Evolutionary conservation across 345 rosid genomes (phyloP), one percentile per base, ranked within the genome.

Genomic region (Mercurialis annua): DNA sequence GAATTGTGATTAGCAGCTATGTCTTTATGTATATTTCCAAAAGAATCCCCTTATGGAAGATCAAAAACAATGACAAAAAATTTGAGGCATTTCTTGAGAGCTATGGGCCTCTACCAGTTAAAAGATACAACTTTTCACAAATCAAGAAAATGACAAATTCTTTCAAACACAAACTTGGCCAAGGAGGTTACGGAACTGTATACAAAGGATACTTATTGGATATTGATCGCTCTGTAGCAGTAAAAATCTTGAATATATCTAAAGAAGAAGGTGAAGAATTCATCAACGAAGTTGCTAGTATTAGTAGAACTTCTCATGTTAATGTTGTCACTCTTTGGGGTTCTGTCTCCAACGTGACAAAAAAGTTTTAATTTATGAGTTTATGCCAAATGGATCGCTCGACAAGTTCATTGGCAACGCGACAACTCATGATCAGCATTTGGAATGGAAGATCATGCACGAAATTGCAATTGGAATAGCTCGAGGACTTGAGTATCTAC

Each of bases 281-380:
- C n/a, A n/a, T n/a, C n/a, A n/a, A n/a, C n/a, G n/a, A n/a, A n/a
- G n/a, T n/a, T n/a, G n/a, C n/a, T n/a, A n/a, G n/a, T n/a, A n/a
- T n/a, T n/a, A n/a, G n/a, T n/a, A 65, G 50, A 65, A 65, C 69
- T 24, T 65, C 69, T 27, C 69, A 65, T 65, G 60, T 38, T 4
- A 65, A 52, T 38, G 1, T 65, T 23, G 60, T 65, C 17, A 38
- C 24, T 52, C 69, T 65, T 2, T 65, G 3, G 69, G 69, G 15
- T 53, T 53, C 23, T 65, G 69, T 10, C 4, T 40, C 1, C 38
- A 65, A 10, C 18, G 50, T 23, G 27, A 38, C 6, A 36, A 52
- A 21, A 52, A 49, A 65, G 27, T 31, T 36, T 57, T 65, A 6
- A 8, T 65, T 43, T 65, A 36, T 2, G 60, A 65, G 20, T 65